phyloP scores from a whole-genome alignment of 139 green algal genomes.

The Microglena sp. region DNA sequence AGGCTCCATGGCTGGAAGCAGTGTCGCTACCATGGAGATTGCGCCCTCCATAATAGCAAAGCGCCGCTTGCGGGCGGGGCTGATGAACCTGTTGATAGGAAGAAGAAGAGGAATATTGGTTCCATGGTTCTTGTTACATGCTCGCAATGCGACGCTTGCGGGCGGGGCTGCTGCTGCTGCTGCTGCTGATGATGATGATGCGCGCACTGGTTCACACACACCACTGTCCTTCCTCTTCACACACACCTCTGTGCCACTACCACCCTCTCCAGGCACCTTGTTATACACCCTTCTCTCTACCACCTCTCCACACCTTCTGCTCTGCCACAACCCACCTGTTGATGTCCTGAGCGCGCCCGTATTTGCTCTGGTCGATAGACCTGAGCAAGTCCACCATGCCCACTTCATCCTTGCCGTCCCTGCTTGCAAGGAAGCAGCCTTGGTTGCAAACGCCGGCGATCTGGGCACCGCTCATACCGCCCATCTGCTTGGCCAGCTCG shows the following conservation, averaged over 20 bases:
- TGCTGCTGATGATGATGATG: no score
- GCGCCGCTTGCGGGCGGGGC: slow-evolving; percentile 29
- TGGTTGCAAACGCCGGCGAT: slow-evolving; percentile 65
- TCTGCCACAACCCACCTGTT: background rate
- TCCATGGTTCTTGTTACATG: no score
- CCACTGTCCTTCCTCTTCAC: no score
- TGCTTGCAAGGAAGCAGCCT: slow-evolving; percentile 57
- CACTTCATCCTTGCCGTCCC: slow-evolving; percentile 45
- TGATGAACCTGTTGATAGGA: slow-evolving; percentile 24
- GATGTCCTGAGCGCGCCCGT: slow-evolving; percentile 13
- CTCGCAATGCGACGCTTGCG: no score
- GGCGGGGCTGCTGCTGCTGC: no score
- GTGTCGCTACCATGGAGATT: slow-evolving; percentile 57
- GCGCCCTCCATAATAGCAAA: slow-evolving; percentile 64
- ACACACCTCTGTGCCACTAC: no score
- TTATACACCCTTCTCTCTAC: no score
- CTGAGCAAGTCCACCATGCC: slow-evolving; percentile 13
- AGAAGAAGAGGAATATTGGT: background rate
- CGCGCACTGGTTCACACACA: no score
- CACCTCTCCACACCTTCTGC: background rate
- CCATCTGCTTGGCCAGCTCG: slow-evolving; percentile 29
- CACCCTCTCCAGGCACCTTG: no score
- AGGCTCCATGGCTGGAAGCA: slow-evolving; percentile 81
- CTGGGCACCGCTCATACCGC: slow-evolving; percentile 44
- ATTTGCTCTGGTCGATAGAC: slow-evolving; percentile 31